These are phyloP conservation scores for Aquilaria sinensis DNA, from an alignment of 345 rosid species.

Conservation along the genomic window DNA sequence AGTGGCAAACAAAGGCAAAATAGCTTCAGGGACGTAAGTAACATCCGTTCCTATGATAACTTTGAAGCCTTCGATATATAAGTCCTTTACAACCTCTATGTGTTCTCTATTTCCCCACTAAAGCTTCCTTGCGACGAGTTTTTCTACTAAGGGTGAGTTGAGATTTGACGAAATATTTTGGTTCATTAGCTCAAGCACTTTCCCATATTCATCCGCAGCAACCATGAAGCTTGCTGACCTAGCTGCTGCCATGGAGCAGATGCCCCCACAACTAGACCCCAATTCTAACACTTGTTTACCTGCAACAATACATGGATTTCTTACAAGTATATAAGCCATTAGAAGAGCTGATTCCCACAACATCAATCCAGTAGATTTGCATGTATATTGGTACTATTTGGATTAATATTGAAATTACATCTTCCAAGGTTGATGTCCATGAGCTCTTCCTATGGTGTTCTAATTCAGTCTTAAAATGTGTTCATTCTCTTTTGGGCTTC, in stretches of 20 bases:
- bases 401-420: conserved; percentile 46
- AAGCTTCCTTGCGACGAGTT: conserved; percentile 41
- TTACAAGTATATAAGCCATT: conserved; percentile 69
- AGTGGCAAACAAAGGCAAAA: conserved; percentile 60
- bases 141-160: conserved; percentile 29
- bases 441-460: conserved; percentile 20
- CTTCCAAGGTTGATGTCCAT: conserved; percentile 40
- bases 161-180: conserved; percentile 56
- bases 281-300: conserved; percentile 68
- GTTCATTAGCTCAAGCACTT: conserved; percentile 48
- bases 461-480: no score
- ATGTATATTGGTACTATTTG: conserved; percentile 80
- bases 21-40: conserved; percentile 63
- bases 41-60: conserved; percentile 84
- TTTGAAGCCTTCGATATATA: conserved; percentile 47
- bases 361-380: conserved; percentile 91
- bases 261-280: conserved; percentile 79
- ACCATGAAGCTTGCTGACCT: conserved; percentile 55
- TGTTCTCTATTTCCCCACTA: conserved; percentile 74
- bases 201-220: conserved; percentile 71
- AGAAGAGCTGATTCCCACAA: conserved; percentile 91
- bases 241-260: conserved; percentile 85
- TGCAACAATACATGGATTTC: conserved; percentile 63
- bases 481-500: no score
- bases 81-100: conserved; percentile 40